phyloP scores from a whole-genome alignment of 305 asterid species.

The Fraxinus xanthoxyloides region DNA sequence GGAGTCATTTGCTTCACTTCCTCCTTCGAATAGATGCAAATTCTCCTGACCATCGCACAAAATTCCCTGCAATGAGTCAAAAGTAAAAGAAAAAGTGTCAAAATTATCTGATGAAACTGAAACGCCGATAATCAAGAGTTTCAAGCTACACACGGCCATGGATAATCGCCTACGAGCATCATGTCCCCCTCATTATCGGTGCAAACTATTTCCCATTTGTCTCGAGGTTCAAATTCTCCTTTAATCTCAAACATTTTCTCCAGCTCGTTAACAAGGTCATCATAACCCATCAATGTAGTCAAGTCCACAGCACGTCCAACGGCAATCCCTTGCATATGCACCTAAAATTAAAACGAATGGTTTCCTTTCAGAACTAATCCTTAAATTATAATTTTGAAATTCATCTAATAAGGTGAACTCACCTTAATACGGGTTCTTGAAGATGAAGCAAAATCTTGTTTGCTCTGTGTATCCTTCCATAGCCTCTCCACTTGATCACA shows the following conservation, averaged over 20 bases:
- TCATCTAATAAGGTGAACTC: constrained; percentile 2
- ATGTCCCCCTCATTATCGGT: constrained; percentile 82
- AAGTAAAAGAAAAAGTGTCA: background rate
- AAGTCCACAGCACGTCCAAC: constrained; percentile 89
- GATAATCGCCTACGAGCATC: constrained; percentile 94
- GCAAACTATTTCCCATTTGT: constrained; percentile 71
- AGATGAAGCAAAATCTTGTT: constrained; percentile 32
- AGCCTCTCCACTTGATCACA: constrained; percentile 29
- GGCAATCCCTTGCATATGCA: constrained; percentile 85
- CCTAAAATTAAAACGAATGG: constrained; percentile 31
- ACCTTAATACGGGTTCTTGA: constrained; percentile 84
- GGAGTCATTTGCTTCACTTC: constrained; percentile 77
- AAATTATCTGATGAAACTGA: background rate
- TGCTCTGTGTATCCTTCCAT: constrained; percentile 35
- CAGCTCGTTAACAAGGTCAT: constrained; percentile 59
- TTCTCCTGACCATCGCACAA: constrained; percentile 61
- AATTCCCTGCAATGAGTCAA: constrained; percentile 53
- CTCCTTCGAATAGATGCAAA: constrained; percentile 60
- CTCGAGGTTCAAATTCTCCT: constrained; percentile 69
- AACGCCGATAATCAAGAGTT: background rate
- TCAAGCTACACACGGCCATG: constrained; percentile 66
- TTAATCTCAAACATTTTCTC: constrained; percentile 67
- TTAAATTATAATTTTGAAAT: background rate
- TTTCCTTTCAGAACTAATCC: background rate
- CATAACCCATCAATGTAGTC: constrained; percentile 53